phyloP scores from a whole-genome alignment of 2,329 filamentous ascomycete species.

The Corynespora cassiicola region DNA sequence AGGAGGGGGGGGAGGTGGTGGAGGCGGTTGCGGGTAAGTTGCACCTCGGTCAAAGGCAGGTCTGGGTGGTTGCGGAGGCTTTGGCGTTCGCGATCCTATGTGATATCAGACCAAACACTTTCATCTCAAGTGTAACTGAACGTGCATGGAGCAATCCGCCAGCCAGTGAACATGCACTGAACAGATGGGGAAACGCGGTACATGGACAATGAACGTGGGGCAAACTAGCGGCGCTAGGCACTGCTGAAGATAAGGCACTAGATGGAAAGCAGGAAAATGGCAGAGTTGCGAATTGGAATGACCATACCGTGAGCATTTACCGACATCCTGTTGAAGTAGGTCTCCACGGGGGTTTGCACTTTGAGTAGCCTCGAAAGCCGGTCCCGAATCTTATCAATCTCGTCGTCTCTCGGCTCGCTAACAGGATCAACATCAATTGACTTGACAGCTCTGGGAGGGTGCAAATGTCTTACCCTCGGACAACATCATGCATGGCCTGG shows the following conservation, averaged over 20 bases:
- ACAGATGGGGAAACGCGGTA: too few species aligned
- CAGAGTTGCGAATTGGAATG: too few species aligned
- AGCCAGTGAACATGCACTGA: too few species aligned
- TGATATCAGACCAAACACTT: too few species aligned
- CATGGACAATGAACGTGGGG: too few species aligned
- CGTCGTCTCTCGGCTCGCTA: constrained; percentile 37
- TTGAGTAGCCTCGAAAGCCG: constrained; percentile 40
- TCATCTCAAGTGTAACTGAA: too few species aligned
- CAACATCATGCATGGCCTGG: constrained; percentile 48
- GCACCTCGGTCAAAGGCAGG: constrained; percentile 34
- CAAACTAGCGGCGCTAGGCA: too few species aligned
- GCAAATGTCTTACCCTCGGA: constrained; percentile 53
- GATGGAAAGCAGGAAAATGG: not conserved
- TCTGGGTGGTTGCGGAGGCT: constrained; percentile 29
- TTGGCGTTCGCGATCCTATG: too few species aligned
- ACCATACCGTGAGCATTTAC: constrained; percentile 29
- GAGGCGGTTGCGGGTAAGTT: constrained; percentile 31
- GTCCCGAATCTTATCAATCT: constrained; percentile 32
- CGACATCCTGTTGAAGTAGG: constrained; percentile 38
- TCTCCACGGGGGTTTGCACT: constrained; percentile 43
- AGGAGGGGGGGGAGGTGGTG: constrained; percentile 14
- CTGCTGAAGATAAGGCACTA: not conserved
- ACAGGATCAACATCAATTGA: constrained; percentile 1
- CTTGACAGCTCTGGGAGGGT: too few species aligned
- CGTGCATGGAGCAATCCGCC: too few species aligned